Percentiles rank a stretch among this genome's conserved stretches.
These are phyloP conservation scores for Cyberlindnera misumaiensis DNA, from an alignment of 805 yeast genomes.

Conservation along the genomic window DNA sequence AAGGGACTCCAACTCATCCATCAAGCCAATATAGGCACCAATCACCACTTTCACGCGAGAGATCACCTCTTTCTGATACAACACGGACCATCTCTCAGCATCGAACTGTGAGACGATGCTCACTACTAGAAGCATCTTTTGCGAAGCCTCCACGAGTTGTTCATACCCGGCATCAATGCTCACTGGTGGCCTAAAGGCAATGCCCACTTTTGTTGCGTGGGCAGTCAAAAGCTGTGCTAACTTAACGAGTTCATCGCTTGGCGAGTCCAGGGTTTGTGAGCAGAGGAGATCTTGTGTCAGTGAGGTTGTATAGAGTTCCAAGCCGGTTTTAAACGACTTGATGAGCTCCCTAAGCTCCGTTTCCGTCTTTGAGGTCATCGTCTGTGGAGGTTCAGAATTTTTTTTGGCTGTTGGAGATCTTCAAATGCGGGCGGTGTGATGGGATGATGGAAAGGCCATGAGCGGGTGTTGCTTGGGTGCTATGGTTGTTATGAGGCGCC, in stretches of 20 bases:
- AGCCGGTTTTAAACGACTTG: slow-evolving; percentile 15
- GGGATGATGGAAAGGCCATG: too few relatives aligned
- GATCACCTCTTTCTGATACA: slow-evolving; percentile 24
- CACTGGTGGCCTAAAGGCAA: slow-evolving; percentile 58
- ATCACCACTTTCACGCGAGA: slow-evolving; percentile 12
- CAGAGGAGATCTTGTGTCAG: slow-evolving; percentile 1
- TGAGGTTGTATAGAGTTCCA: slow-evolving; percentile 11
- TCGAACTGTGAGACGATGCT: slow-evolving; percentile 36
- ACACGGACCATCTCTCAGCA: slow-evolving; percentile 26
- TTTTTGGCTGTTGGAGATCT: too few relatives aligned
- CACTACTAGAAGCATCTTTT: slow-evolving; percentile 36
- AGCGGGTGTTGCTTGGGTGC: too few relatives aligned
- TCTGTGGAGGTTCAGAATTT: too few relatives aligned
- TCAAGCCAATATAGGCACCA: slow-evolving; percentile 13
- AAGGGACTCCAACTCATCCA: slow-evolving; percentile 18
- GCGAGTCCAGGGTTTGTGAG: slow-evolving; percentile 28
- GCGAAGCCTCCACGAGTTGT: slow-evolving; percentile 40
- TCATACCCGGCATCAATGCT: slow-evolving; percentile 40
- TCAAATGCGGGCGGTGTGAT: too few relatives aligned
- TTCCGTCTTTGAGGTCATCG: slow-evolving; percentile 6
- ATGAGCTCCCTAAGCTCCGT: slow-evolving; percentile 16
- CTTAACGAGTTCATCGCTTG: slow-evolving; percentile 54
- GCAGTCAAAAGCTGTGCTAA: slow-evolving; percentile 57
- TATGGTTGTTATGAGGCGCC: too few relatives aligned
- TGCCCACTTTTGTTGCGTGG: slow-evolving; percentile 71